Evolutionary conservation across 306 rosid genomes (phyloP), one percentile per base, ranked within the genome.

Genomic region (Corylus americana): DNA sequence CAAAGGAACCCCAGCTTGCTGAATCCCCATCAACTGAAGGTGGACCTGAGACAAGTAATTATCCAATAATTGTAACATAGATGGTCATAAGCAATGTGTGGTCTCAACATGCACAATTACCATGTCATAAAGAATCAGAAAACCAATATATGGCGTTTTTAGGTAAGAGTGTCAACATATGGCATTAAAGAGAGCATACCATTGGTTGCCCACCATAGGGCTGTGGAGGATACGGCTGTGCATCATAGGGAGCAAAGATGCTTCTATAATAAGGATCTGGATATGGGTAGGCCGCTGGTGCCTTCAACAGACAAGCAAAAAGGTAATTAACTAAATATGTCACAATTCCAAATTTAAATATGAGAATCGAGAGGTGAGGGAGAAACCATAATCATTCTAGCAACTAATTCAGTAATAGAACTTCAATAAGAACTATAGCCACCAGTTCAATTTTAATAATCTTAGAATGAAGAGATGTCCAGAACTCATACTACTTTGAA

Each of bases 211-310:
- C 91, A 80, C 93, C 93, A 80, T 92, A 92, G 77, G 91, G 90
- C 51, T 91, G 97, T 66, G 93, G 90, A 74, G 97, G 89, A 87
- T 88, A 92, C 25, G 90, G 83, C 71, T 91, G 98, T 55, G 92
- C 77, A 31, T 94, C 97, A 86, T 88, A 91, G 16, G 98, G 97
- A 82, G 97, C 92, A 87, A 94, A 94, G 81, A 94, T 91, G 89
- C 95, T 94, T 91, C 98, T 85, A 78, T 90, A 92, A 85, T 94
- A 94, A 25, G 98, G 98, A 82, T 94, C 97, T 42, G 97, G 93
- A 86, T 92, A 94, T 4, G 98, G 98, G 78, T 92, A 94, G 74
- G 88, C 87, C 49, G 90, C 77, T 1, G 95, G 97, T 70, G 82
- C 95, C 98, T 94, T 86, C 87, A 91, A 78, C 45, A 59, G 54